These are phyloP conservation scores for Ceratobasidium sp. DNA, from an alignment of 1,284 basidiomycete species.

Conservation along the genomic window DNA sequence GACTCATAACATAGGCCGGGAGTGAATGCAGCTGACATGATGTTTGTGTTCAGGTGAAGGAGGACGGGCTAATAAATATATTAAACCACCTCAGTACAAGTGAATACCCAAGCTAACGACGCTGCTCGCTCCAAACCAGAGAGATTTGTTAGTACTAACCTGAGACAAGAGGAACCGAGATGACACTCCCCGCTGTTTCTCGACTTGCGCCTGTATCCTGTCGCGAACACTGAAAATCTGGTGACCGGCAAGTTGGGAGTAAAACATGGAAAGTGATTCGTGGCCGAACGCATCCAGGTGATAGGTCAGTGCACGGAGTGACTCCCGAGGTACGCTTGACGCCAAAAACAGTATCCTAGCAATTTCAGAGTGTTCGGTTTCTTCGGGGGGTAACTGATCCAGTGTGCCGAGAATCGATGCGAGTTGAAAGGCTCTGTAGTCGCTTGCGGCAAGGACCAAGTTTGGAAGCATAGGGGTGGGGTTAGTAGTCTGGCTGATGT, in stretches of 20 bases:
- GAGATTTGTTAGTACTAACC: slow-evolving; percentile 51
- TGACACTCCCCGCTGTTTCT: slow-evolving; percentile 46
- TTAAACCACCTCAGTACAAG: slow-evolving; percentile 37
- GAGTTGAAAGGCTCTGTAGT: slow-evolving; percentile 8
- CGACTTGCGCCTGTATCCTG: slow-evolving; percentile 13
- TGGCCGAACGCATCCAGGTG: slow-evolving; percentile 12
- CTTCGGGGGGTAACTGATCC: not conserved
- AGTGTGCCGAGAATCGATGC: slow-evolving; percentile 1
- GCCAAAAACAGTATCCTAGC: slow-evolving; percentile 2
- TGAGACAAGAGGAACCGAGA: slow-evolving; percentile 51
- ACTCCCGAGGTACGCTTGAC: slow-evolving; percentile 19
- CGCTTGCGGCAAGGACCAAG: slow-evolving; percentile 7
- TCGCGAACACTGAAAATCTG: not conserved
- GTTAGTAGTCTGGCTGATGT: not conserved
- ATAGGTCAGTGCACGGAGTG: not conserved
- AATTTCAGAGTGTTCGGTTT: not conserved
- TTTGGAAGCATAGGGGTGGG: not conserved
- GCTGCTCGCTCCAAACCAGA: slow-evolving; percentile 39
- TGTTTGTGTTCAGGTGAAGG: slow-evolving; percentile 36
- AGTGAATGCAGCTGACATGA: slow-evolving; percentile 22
- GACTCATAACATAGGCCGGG: slow-evolving; percentile 25
- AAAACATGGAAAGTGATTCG: not conserved
- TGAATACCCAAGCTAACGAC: slow-evolving; percentile 40
- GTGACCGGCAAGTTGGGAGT: not conserved
- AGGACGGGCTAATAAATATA: slow-evolving; percentile 39